These are phyloP conservation scores for Diaporthe eres DNA, from an alignment of 2,329 filamentous ascomycete species.

Conservation along the genomic window DNA sequence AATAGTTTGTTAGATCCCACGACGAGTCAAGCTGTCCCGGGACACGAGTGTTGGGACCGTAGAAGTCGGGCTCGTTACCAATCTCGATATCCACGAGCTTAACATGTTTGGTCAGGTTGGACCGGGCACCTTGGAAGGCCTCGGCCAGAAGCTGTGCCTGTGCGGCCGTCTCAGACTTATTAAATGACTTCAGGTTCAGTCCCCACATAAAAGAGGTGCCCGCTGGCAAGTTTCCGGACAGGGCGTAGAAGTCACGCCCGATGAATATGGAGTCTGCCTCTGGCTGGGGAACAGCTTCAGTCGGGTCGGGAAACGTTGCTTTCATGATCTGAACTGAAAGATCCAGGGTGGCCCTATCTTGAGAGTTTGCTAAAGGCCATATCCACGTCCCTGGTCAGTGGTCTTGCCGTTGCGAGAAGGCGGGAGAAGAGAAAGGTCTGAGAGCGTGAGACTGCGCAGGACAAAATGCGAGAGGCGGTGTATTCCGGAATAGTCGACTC, in stretches of 20 bases:
- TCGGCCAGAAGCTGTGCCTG: slow-evolving; percentile 13
- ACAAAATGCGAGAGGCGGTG: not conserved
- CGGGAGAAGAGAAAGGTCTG: not conserved
- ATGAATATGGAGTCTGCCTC: not conserved
- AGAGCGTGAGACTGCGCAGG: not conserved
- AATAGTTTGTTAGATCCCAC: not conserved
- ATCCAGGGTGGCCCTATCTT: not conserved
- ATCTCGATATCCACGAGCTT: not conserved
- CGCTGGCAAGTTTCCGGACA: not conserved
- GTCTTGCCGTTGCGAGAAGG: not conserved
- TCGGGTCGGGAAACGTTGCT: slow-evolving; percentile 7
- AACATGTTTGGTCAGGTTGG: not conserved
- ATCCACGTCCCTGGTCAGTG: not conserved
- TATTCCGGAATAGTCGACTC: not conserved
- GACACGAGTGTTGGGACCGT: not conserved
- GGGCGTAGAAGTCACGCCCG: not conserved
- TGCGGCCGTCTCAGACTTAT: not conserved
- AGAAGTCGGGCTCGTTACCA: slow-evolving; percentile 12
- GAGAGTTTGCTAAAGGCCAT: not conserved
- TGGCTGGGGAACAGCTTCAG: not conserved
- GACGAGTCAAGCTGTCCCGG: not conserved
- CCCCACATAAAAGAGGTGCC: slow-evolving; percentile 10
- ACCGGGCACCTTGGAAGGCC: slow-evolving; percentile 6
- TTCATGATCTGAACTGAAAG: slow-evolving; percentile 12
- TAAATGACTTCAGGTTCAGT: slow-evolving; percentile 5